These are phyloP conservation scores for Ophiostoma sp. DNA, from an alignment of 2,329 filamentous ascomycete species.

Conservation along the genomic window DNA sequence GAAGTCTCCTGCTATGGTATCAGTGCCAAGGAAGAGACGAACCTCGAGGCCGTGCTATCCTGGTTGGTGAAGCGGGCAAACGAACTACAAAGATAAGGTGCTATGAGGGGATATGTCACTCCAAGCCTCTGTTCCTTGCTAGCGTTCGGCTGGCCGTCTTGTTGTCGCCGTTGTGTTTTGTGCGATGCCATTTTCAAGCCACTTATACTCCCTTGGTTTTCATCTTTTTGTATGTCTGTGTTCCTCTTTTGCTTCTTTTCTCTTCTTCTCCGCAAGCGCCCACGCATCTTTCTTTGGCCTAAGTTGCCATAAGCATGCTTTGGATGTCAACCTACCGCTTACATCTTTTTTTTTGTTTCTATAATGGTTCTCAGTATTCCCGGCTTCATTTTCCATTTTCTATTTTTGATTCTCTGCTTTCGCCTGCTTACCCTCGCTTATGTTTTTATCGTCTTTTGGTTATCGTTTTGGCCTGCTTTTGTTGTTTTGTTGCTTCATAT, in stretches of 20 bases:
- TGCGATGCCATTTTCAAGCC: background rate
- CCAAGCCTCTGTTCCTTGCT: background rate
- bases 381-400: background rate
- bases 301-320: background rate
- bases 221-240: background rate
- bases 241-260: slow-evolving; percentile 6
- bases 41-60: slow-evolving; percentile 92
- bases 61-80: slow-evolving; percentile 87
- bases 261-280: background rate
- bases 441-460: background rate
- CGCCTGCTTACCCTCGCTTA: background rate
- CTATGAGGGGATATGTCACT: background rate
- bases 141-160: background rate
- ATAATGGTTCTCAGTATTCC: background rate
- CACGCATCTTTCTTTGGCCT: background rate
- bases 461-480: background rate
- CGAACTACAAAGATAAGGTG: slow-evolving; percentile 58
- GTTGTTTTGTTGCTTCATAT: background rate
- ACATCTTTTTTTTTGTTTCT: background rate
- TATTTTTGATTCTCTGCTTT: background rate
- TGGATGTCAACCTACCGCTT: background rate
- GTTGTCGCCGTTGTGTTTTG: background rate
- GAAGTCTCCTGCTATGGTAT: slow-evolving; percentile 99
- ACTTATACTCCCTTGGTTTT: slow-evolving; percentile 6
- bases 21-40: slow-evolving; percentile 97